These are phyloP conservation scores for Trypanosoma brucei DNA, from an alignment of 208 protist species.

Conservation along the genomic window DNA sequence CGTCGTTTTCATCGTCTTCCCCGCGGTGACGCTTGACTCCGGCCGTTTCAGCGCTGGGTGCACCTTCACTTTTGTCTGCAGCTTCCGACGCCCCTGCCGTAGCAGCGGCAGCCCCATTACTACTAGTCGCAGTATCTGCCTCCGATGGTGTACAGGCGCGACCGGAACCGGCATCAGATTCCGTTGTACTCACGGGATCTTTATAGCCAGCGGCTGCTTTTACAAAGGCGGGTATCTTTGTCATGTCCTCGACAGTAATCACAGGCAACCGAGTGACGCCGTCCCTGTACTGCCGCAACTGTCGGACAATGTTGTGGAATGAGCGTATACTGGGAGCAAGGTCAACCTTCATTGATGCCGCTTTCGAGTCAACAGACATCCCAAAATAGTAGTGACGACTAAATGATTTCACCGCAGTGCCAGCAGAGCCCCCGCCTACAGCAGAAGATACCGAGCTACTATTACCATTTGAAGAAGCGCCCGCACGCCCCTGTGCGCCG, in stretches of 20 bases:
- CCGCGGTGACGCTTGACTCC: conserved; percentile 15
- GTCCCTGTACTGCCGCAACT: conserved; percentile 69
- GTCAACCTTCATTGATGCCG: conserved; percentile 53
- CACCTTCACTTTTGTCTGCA: conserved; percentile 1
- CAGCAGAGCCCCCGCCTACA: background rate
- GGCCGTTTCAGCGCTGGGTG: background rate
- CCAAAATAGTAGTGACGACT: conserved; percentile 78
- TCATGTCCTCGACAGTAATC: conserved; percentile 59
- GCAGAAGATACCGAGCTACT: conserved; percentile 3
- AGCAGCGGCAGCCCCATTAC: background rate
- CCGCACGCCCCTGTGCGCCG: background rate
- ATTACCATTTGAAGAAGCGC: background rate
- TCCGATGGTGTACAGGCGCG: background rate
- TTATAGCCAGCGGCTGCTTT: conserved; percentile 59
- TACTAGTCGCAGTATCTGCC: background rate
- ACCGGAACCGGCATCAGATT: background rate
- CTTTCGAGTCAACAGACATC: conserved; percentile 63
- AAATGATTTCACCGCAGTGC: conserved; percentile 1
- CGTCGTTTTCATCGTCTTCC: background rate
- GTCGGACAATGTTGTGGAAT: conserved; percentile 61
- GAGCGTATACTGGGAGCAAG: conserved; percentile 57
- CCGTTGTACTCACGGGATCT: conserved; percentile 17
- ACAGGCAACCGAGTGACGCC: conserved; percentile 69
- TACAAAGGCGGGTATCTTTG: conserved; percentile 67
- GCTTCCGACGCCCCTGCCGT: background rate